phyloP scores from a whole-genome alignment of 176 grass and related monocot genomes.

The Areca catechu region DNA sequence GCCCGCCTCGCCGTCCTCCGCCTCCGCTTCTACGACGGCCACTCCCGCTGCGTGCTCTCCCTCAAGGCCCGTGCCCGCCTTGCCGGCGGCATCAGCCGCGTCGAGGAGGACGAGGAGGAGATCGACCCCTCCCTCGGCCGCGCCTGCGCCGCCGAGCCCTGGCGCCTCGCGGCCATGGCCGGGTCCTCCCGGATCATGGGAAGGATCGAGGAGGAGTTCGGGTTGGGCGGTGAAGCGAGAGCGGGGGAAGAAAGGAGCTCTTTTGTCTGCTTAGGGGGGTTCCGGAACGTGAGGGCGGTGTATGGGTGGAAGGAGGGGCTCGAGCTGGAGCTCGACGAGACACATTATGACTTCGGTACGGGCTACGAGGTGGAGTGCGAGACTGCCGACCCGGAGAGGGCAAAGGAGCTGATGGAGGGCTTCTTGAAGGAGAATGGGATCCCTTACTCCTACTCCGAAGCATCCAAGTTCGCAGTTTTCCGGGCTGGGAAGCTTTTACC shows the following conservation, averaged over 20 bases:
- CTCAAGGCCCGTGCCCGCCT: conserved; percentile 68
- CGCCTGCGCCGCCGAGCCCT: conserved; percentile 48
- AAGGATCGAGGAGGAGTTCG: conserved; percentile 50
- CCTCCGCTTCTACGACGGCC: conserved; percentile 50
- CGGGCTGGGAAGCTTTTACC: conserved; percentile 67
- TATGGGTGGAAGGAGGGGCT: conserved; percentile 49
- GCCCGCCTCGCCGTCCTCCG: conserved; percentile 55
- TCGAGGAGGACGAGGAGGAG: conserved; percentile 80
- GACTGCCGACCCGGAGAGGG: conserved; percentile 47
- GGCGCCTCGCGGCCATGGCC: conserved; percentile 31
- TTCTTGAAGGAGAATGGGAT: conserved; percentile 53
- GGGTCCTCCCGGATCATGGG: conserved; percentile 50
- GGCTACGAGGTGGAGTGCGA: conserved; percentile 83
- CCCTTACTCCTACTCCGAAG: conserved; percentile 45
- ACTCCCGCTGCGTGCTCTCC: conserved; percentile 57
- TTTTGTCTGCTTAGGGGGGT: conserved; percentile 67
- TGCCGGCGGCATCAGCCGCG: conserved; percentile 59
- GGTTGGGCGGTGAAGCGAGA: conserved; percentile 21
- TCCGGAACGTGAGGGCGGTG: conserved; percentile 67
- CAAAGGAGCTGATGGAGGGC: conserved; percentile 45
- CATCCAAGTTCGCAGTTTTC: conserved; percentile 73
- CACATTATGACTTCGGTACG: conserved; percentile 56
- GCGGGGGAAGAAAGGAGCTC: conserved; percentile 6
- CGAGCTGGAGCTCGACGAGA: conserved; percentile 73
- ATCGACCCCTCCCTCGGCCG: conserved; percentile 56